Evolutionary conservation across 139 green algal genomes (phyloP), one percentile per base, ranked within the genome.

Genomic region (Asterochloris erici): DNA sequence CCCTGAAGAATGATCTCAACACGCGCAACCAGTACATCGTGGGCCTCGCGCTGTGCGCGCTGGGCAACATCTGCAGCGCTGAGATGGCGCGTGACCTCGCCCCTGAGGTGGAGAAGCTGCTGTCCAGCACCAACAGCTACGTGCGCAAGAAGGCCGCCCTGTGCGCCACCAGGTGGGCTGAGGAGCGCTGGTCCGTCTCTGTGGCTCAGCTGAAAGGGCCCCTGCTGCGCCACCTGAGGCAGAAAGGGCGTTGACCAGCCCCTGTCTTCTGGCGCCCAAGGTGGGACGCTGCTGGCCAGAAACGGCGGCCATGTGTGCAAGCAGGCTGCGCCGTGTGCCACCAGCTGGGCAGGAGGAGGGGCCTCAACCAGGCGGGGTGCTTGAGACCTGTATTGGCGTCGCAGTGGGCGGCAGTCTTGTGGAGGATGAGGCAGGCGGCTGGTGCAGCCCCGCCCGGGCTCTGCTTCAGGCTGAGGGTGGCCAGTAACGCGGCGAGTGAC

Each of bases 1-100:
- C 90, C 2, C 73, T 99, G 13, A 99, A 99, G 88, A 97, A 96
- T 79, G 95, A 98, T 88, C 86, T 99, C 16, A 95, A 93, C 81
- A 90, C 90, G 79, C 68, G 81, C 15, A 94, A 97, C 85, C 92
- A 95, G 28, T 98, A 95, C 89, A 96, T 95, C 19, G 90, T 95
- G 19, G 97, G 96, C 6, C 88, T 99, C 63, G 96, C 96, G 17
- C 91, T 99, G 15, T 95, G 91, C 63, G 94, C 96, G 11, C 87
- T 99, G 63, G 97, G 96, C 77, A 99, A 98, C 91, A 98, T 99
- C 79, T 97, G 93, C 89, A 98, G 92, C 29, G 88, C 91, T n/a
- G 97, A 98, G 86, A 99, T 99, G 97, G 95, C 95, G 10, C 88
- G 96, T 11, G 97, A 99, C 86, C 87, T 99, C 62, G 88, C 94